Evolutionary conservation across 345 rosid species (phyloP).

Genomic region (Raphanus sativus): DNA sequence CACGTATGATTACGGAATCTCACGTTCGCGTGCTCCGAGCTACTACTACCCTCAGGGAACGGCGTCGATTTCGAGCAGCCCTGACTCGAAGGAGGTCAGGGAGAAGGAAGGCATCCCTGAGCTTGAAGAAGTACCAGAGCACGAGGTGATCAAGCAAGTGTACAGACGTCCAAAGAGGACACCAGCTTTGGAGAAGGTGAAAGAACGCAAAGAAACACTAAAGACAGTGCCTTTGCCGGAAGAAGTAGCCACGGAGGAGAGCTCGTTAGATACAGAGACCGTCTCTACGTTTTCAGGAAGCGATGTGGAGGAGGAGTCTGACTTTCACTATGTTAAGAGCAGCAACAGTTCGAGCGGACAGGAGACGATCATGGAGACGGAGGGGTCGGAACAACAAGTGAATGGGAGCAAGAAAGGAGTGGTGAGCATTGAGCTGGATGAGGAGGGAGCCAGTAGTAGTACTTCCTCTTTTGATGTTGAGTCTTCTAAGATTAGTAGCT

Average conservation of each 20-base stretch:
- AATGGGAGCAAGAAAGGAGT: slow-evolving; percentile 57
- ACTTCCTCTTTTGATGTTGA: slow-evolving; percentile 50
- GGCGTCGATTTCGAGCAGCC: slow-evolving; percentile 72
- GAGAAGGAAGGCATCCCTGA: slow-evolving; percentile 97
- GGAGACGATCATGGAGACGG: slow-evolving; percentile 45
- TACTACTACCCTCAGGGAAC: slow-evolving; percentile 38
- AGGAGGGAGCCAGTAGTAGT: slow-evolving; percentile 47
- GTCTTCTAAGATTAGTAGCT: slow-evolving; percentile 65
- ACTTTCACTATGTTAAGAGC: slow-evolving; percentile 35
- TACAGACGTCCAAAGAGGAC: slow-evolving; percentile 47
- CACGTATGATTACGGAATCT: slow-evolving; percentile 43
- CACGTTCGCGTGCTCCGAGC: slow-evolving; percentile 34
- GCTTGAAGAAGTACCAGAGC: slow-evolving; percentile 81
- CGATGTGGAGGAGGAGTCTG: slow-evolving; percentile 26
- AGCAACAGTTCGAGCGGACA: slow-evolving; percentile 41
- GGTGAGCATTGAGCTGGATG: slow-evolving; percentile 72
- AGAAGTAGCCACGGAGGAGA: slow-evolving; percentile 35
- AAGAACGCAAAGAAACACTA: not conserved
- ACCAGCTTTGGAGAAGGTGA: slow-evolving; percentile 24
- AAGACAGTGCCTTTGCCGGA: slow-evolving; percentile 40
- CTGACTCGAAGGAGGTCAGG: slow-evolving; percentile 86
- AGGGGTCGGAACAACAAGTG: slow-evolving; percentile 2
- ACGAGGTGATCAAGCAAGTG: slow-evolving; percentile 51
- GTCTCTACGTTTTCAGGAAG: slow-evolving; percentile 31
- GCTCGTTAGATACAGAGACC: slow-evolving; percentile 23